These are phyloP conservation scores for Verbascum thapsus DNA, from an alignment of 257 asterid species.

Conservation along the genomic window DNA sequence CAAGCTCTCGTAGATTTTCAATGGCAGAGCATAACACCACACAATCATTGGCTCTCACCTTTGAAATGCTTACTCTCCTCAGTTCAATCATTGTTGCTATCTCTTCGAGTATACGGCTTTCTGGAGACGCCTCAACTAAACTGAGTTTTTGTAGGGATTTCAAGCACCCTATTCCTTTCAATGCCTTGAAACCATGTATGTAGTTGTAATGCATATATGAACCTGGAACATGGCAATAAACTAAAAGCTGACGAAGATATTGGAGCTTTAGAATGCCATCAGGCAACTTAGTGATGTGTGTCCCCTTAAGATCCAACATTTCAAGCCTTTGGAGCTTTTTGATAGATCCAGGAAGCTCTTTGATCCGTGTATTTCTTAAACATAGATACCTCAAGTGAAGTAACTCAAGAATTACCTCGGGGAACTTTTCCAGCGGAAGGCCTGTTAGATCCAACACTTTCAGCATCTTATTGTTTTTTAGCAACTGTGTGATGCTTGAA, in stretches of 20 bases:
- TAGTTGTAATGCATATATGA: conserved; percentile 32
- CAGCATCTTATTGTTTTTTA: conserved; percentile 30
- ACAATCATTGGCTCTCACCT: conserved; percentile 39
- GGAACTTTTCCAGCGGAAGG: conserved; percentile 31
- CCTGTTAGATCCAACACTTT: conserved; percentile 37
- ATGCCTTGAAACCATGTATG: conserved; percentile 37
- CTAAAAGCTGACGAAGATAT: conserved; percentile 37
- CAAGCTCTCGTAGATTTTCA: conserved; percentile 32
- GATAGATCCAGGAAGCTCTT: conserved; percentile 29
- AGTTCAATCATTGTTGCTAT: conserved; percentile 32
- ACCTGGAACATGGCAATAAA: conserved; percentile 23
- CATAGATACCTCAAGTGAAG: conserved; percentile 34
- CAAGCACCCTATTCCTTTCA: conserved; percentile 33
- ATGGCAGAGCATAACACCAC: conserved; percentile 32
- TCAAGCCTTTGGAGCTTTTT: conserved; percentile 39
- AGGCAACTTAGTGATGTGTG: conserved; percentile 38
- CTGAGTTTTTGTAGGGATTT: conserved; percentile 33
- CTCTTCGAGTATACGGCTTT: conserved; percentile 28
- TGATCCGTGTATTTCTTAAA: conserved; percentile 35
- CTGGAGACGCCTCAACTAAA: conserved; percentile 32
- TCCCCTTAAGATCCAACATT: conserved; percentile 40
- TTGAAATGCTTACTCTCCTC: conserved; percentile 30
- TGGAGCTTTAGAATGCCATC: conserved; percentile 36
- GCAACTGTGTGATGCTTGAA: conserved; percentile 28
- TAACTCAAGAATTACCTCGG: conserved; percentile 29